Evolutionary conservation across 805 yeast species (phyloP).

Genomic region (Pichia kluyveri): DNA sequence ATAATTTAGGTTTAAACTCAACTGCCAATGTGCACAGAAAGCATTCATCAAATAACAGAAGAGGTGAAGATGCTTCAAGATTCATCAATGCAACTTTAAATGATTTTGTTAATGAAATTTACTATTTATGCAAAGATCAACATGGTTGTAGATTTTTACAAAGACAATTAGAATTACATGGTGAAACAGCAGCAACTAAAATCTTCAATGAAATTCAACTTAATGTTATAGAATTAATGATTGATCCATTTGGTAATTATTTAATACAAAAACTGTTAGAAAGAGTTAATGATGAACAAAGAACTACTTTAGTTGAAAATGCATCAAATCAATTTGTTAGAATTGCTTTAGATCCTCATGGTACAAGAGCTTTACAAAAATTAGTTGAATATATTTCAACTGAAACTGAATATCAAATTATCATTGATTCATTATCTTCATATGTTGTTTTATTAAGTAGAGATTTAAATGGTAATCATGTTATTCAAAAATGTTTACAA

Average conservation of each 20-base stretch:
- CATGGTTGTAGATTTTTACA: slow-evolving; percentile 94
- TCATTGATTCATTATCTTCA: slow-evolving; percentile 30
- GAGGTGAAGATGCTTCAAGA: slow-evolving; percentile 62
- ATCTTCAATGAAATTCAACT: slow-evolving; percentile 75
- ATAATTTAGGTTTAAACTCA: slow-evolving; percentile 18
- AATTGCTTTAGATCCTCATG: slow-evolving; percentile 89
- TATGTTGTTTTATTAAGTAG: slow-evolving; percentile 74
- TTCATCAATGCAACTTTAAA: slow-evolving; percentile 58
- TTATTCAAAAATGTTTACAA: slow-evolving; percentile 85
- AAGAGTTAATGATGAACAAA: slow-evolving; percentile 58
- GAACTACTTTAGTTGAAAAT: slow-evolving; percentile 57
- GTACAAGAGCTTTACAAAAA: slow-evolving; percentile 91
- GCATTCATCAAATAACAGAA: slow-evolving; percentile 25
- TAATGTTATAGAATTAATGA: slow-evolving; percentile 81
- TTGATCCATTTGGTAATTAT: slow-evolving; percentile 96
- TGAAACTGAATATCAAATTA: slow-evolving; percentile 58
- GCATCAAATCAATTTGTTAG: slow-evolving; percentile 67
- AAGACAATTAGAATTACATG: slow-evolving; percentile 65
- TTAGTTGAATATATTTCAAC: slow-evolving; percentile 74
- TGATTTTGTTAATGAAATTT: slow-evolving; percentile 67
- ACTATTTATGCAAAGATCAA: slow-evolving; percentile 83
- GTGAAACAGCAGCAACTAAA: slow-evolving; percentile 53
- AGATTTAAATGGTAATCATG: slow-evolving; percentile 95
- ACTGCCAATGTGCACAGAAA: slow-evolving; percentile 29
- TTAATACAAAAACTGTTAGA: slow-evolving; percentile 86